Evolutionary conservation across 148 eudicot genomes (phyloP), one percentile per base, ranked within the genome.

Genomic region (Rhododendron ovatum): DNA sequence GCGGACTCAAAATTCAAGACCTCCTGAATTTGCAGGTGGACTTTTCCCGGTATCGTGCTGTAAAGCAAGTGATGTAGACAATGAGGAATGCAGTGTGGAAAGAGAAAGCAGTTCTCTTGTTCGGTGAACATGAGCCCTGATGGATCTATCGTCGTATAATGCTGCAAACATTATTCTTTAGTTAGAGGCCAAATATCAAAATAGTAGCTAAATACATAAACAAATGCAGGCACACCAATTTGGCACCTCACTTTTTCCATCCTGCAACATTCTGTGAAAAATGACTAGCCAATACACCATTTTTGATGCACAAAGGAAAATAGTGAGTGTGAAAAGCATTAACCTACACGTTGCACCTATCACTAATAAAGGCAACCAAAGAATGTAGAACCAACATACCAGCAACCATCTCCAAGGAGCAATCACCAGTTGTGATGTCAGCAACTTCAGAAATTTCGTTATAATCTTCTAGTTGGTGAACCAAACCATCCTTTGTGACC

Each of bases 381-480:
- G 84, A 86, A 74, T 85, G 17, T 41, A 55, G 30, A 51, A 53
- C 51, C 51, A 65, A 80, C 91, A 61, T 91, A 98, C 99, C 98
- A 85, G 96, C 86, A 90, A 98, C 92, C 99, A 98, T 98, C 92
- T 98, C 99, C 91, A 98, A 88, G 45, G 90, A 91, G 90, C 99
- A 98, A 82, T 91, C 93, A 59, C 95, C 94, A 37, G 90, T 35
- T 37, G 98, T 95, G 83, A 98, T 95, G 88, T 98, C 99, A 79
- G 96, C 98, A 88, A 95, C 98, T 86, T 95, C 98, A 84, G 98
- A 93, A 83, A 98, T 95, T 89, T 98, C 99, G 87, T 94, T 94
- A 88, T 93, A 98, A 87, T 98, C 99, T 87, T 94, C 96, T 28
- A 98, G 92, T 83, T 91, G 95, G 89, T 94, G 98, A 74, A 91